Evolutionary conservation across 495 filamentous ascomycete species (phyloP).

Genomic region (Symbiotaphrina buchneri): DNA sequence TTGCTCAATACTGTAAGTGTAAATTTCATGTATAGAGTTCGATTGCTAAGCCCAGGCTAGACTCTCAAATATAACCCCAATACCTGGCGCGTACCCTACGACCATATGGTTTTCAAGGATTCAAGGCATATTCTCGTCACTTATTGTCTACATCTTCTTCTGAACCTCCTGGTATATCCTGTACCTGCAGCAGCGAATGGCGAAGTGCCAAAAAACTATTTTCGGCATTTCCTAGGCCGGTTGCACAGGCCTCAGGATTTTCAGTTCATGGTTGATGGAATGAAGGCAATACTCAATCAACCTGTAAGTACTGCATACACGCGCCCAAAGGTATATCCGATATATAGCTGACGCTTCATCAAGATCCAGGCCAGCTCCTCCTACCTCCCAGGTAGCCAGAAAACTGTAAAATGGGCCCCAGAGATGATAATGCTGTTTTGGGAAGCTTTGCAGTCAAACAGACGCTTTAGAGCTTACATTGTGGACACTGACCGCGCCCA

Average conservation of each 20-base stretch:
- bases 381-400: constrained; percentile 74
- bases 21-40: background rate
- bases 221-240: constrained; percentile 76
- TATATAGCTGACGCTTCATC: background rate
- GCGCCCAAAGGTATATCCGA: background rate
- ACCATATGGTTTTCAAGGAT: constrained; percentile 83
- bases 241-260: constrained; percentile 91
- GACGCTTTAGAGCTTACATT: constrained; percentile 89
- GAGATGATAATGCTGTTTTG: constrained; percentile 97
- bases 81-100: constrained; percentile 84
- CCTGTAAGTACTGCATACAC: constrained; percentile 25
- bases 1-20: constrained; percentile 76
- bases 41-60: constrained; percentile 16
- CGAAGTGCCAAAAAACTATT: constrained; percentile 60
- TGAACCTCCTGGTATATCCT: constrained; percentile 73
- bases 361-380: constrained; percentile 70
- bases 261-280: constrained; percentile 90
- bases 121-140: constrained; percentile 82
- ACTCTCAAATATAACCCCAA: constrained; percentile 94
- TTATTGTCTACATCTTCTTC: constrained; percentile 77
- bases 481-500: constrained; percentile 86
- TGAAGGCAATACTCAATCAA: constrained; percentile 83
- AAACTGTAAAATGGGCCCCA: constrained; percentile 65
- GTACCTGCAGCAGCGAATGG: constrained; percentile 45
- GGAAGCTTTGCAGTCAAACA: constrained; percentile 95